These are phyloP conservation scores for Pichia sp. DNA, from an alignment of 1,139 yeast species.

Conservation along the genomic window DNA sequence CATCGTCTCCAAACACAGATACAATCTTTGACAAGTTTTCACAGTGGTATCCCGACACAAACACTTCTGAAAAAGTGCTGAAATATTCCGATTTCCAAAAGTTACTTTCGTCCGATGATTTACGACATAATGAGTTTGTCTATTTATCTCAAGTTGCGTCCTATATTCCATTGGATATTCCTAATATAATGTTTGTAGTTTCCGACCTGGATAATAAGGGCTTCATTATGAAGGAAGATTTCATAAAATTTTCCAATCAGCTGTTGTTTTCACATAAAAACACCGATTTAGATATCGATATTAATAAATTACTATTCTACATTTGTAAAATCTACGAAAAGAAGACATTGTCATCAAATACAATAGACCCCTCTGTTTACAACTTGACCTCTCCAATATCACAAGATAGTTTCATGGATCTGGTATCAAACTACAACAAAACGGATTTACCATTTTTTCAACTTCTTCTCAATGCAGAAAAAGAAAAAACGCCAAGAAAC, in stretches of 20 bases:
- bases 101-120: conserved; percentile 17
- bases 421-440: conserved; percentile 8
- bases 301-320: conserved; percentile 31
- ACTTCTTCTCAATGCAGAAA: conserved; percentile 5
- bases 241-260: conserved; percentile 50
- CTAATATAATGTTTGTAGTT: conserved; percentile 52
- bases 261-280: conserved; percentile 33
- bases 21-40: conserved; percentile 18
- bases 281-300: conserved; percentile 40
- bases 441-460: conserved; percentile 12
- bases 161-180: conserved; percentile 25
- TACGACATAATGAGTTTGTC: conserved; percentile 18
- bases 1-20: neutral
- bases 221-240: conserved; percentile 51
- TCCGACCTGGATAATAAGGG: conserved; percentile 63
- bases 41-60: conserved; percentile 20
- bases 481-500: conserved; percentile 17
- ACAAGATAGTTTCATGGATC: neutral
- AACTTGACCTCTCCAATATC: conserved; percentile 6
- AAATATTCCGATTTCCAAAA: conserved; percentile 24
- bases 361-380: conserved; percentile 21
- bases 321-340: conserved; percentile 35
- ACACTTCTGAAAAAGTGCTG: conserved; percentile 19
- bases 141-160: conserved; percentile 23
- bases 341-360: conserved; percentile 11